Evolutionary conservation across 805 yeast species (phyloP).

Genomic region (Candida montana): DNA sequence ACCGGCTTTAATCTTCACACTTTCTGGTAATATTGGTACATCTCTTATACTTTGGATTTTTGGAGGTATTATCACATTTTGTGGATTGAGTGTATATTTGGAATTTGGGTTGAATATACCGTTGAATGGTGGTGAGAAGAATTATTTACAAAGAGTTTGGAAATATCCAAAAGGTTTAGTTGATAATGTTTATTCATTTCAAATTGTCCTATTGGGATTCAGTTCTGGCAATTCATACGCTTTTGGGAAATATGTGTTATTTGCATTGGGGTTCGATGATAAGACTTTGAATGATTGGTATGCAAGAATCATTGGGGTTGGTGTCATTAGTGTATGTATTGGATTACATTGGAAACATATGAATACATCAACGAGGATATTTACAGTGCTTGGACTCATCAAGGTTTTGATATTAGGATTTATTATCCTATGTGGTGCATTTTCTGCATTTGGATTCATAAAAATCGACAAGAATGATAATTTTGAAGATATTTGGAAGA

Average conservation of each 20-base stretch:
- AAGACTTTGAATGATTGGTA: conserved; percentile 25
- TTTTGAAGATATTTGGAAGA: conserved; percentile 33
- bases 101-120: conserved; percentile 66
- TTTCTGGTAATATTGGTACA: conserved; percentile 56
- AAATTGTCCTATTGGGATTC: conserved; percentile 52
- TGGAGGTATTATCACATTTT: conserved; percentile 56
- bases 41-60: conserved; percentile 51
- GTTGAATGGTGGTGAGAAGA: conserved; percentile 63
- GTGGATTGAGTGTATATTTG: conserved; percentile 51
- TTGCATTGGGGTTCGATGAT: conserved; percentile 34
- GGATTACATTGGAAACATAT: conserved; percentile 46
- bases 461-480: conserved; percentile 25
- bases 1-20: conserved; percentile 54
- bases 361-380: conserved; percentile 43
- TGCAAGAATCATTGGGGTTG: conserved; percentile 45
- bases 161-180: conserved; percentile 48
- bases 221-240: conserved; percentile 62
- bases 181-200: conserved; percentile 44
- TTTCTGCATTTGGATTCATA: conserved; percentile 33
- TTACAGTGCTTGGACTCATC: conserved; percentile 49
- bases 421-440: conserved; percentile 43
- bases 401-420: conserved; percentile 46
- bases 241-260: conserved; percentile 53
- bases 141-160: conserved; percentile 56
- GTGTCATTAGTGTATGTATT: conserved; percentile 40